Base-by-base conservation (phyloP, 2,329 filamentous ascomycete genomes). In the Fusarium sp. region DNA sequence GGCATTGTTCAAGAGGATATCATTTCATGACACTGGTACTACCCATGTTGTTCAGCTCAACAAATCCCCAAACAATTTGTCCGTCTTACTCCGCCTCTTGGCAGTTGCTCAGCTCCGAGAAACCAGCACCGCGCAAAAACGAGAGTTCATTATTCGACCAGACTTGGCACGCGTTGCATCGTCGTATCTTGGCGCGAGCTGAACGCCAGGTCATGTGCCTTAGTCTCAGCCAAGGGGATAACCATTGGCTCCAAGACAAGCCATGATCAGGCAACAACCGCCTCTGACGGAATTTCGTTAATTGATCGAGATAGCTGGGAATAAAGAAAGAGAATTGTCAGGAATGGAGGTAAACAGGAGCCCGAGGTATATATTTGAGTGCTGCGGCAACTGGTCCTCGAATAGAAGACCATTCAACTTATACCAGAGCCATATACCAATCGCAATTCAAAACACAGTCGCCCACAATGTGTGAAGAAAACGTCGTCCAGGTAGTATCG, bases 201-300 rank as follows among this genome's bases (percentile, higher is more conserved):
- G 54, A 54, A 70, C 77, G 65, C 77, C 74, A 72, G 67, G 70
- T 78, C 77, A 78, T 77, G 75, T 78, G 77, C 67, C 38, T 26
- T 47, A 30, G 58, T 63, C 50, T 66, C 58, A 51, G n/a, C 36
- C 51, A 14, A 22, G 20, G 32, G n/a, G n/a, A 15, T 34, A 14
- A 36, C 55, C 44, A 77, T 75, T 75, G 73, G 70, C 34, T 38
- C 62, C 48, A 57, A 15, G 38, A 26, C 48, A 76, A 77, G 75
- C 66, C 69, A 76, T 70, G 18, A 11, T 47, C 67, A 77, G 72
- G 72, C 72, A 78, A 65, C 66, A 76, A 68, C 72, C 44, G 73
- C 73, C 73, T 71, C 68, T 62, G 61, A 67, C 58, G 57, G 56
- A 47, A 50, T 30, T 11, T 51, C 22, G 30, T 34, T 51, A 10